phyloP scores from a whole-genome alignment of 331 rosid genomes.

The Telfairia occidentalis region DNA sequence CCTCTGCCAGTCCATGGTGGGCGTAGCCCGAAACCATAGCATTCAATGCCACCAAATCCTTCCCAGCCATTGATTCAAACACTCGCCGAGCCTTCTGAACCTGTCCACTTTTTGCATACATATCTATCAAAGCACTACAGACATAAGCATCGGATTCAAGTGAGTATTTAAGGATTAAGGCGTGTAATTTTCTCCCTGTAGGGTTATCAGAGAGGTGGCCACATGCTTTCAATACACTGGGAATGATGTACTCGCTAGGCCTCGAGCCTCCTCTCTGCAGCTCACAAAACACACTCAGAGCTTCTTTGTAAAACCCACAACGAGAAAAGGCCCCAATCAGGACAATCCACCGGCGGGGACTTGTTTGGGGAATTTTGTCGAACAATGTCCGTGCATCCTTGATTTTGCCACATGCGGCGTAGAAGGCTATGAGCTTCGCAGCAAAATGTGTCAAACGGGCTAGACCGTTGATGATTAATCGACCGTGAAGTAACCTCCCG shows the following conservation, averaged over 20 bases:
- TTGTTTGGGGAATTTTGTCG: slow-evolving; percentile 55
- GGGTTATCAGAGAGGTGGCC: slow-evolving; percentile 39
- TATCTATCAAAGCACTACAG: slow-evolving; percentile 48
- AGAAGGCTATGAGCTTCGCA: slow-evolving; percentile 49
- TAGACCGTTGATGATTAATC: slow-evolving; percentile 44
- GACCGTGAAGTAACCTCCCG: slow-evolving; percentile 68
- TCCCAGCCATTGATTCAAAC: slow-evolving; percentile 43
- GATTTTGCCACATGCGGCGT: slow-evolving; percentile 36
- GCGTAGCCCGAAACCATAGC: slow-evolving; percentile 72
- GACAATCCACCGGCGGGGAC: slow-evolving; percentile 53
- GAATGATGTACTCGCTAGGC: slow-evolving; percentile 42
- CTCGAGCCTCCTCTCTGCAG: slow-evolving; percentile 34
- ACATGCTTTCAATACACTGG: slow-evolving; percentile 80
- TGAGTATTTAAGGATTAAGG: slow-evolving; percentile 37
- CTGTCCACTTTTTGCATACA: slow-evolving; percentile 55
- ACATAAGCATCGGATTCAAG: slow-evolving; percentile 55
- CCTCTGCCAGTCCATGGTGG: slow-evolving; percentile 41
- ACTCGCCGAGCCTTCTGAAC: slow-evolving; percentile 43
- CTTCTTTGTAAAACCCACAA: slow-evolving; percentile 41
- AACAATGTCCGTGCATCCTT: slow-evolving; percentile 52
- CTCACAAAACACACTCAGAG: slow-evolving; percentile 36
- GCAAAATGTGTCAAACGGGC: slow-evolving; percentile 36
- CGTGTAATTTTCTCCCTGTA: slow-evolving; percentile 51
- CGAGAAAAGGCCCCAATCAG: slow-evolving; percentile 56
- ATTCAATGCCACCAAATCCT: slow-evolving; percentile 72